Evolutionary conservation across 352 stramenopile genomes (phyloP), one percentile per base, ranked within the genome.

Genomic region (Stephanocyclus meneghinianus): DNA sequence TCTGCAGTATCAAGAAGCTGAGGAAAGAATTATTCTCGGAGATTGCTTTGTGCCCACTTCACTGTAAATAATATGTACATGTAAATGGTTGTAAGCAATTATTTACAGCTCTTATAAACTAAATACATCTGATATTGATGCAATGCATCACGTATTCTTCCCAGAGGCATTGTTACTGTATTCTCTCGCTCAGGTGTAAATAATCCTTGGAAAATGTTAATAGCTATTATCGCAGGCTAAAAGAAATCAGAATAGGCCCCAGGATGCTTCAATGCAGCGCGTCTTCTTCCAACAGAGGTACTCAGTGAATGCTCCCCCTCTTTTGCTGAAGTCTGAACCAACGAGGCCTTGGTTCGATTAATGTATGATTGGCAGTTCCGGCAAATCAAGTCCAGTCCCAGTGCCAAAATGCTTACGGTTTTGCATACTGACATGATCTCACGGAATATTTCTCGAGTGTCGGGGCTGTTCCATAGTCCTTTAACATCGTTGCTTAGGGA

Each of bases 351-450:
- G 11, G 75, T 82, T 40, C 62, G 45, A 21, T 73, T 72, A 40
- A 82, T 75, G 45, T 87, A 90, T 0, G 69, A 79, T 50, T 78
- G 73, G 9, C 74, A 78, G 72, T 93, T 93, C 51, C 88, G 69
- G 71, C 82, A 89, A 51, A 93, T 68, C 57, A 93, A 74, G 53
- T 93, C 88, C 29, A 93, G 71, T 10, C 80, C 86, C n/a, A 93
- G 71, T 40, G 78, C 77, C 53, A 91, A 77, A 60, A 93, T 80
- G 18, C 88, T 86, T 11, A 90, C 84, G 2, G 85, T 87, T 60
- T 83, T 84, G 78, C 71, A 84, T 5, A 74, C 74, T 60, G 56
- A 51, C 8, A 92, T 80, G 55, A 93, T 91, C 74, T 93, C 86
- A 44, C 85, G 57, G 62, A 90, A 93, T 30, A 93, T 84, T 67